A percentile compares a stretch with the other conserved stretches of the same genome.
Conservation (phyloP, 2,329 filamentous ascomycete species). For the Penicillium sp. region DNA sequence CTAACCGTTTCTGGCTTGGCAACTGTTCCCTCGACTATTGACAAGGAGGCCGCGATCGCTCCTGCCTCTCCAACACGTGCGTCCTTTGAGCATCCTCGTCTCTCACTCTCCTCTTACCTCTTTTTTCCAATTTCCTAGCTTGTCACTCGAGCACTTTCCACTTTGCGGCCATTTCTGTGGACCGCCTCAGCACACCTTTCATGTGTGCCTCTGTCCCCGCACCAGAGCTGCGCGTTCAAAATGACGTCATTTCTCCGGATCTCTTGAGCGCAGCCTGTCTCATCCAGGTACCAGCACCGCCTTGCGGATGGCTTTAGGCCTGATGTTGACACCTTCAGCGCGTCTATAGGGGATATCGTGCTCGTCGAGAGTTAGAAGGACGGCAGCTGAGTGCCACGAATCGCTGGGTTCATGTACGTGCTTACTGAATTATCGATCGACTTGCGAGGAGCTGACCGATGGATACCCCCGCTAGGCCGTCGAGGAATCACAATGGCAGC, state of each 20-base stretch:
- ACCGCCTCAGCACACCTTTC: background rate
- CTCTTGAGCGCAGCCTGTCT: background rate
- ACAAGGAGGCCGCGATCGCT: no score
- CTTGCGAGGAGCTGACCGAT: background rate
- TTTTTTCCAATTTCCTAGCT: background rate
- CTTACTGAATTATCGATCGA: background rate
- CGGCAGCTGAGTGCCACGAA: slow-evolving; percentile 5
- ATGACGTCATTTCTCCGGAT: slow-evolving; percentile 9
- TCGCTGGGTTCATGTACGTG: slow-evolving; percentile 69
- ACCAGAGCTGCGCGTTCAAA: background rate
- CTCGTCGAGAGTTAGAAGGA: slow-evolving; percentile 11
- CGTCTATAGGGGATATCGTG: slow-evolving; percentile 15
- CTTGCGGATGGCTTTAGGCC: background rate
- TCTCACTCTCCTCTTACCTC: background rate
- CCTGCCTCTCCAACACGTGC: background rate
- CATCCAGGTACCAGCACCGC: slow-evolving; percentile 7
- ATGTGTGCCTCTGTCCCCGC: background rate
- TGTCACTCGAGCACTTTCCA: background rate
- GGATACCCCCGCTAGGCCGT: slow-evolving; percentile 46
- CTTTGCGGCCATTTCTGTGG: background rate
- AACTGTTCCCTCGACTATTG: no score
- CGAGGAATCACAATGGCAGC: slow-evolving; percentile 62
- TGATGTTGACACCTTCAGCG: background rate
- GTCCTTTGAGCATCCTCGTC: background rate
- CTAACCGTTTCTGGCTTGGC: background rate